Base-by-base conservation (phyloP, 2,329 filamentous ascomycete species). In the Plectosphaerella sp. region DNA sequence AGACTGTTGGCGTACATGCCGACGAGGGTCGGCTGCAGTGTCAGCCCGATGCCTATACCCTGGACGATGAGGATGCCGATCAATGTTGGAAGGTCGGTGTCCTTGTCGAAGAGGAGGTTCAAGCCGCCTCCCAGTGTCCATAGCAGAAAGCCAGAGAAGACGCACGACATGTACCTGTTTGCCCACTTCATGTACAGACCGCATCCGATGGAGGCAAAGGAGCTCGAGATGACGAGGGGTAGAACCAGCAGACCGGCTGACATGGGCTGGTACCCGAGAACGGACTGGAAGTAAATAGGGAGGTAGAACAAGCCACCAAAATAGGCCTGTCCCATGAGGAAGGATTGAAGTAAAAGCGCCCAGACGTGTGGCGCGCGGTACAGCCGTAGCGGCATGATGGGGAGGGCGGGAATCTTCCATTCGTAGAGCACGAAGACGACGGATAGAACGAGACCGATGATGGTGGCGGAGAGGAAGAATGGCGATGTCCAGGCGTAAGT, bases 1-100 rank as follows among this genome's bases (percentile, higher is more conserved):
- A 61, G 61, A 0, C 62, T 64, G 52, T 71, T 67, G 24, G 71
- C 69, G 39, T 71, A 66, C 48, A 71, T 58, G 2, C 64, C 70
- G 1, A 72, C 62, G 7, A 72, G 58, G 10, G 67, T 69, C 4
- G 70, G 68, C 52, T 72, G 70, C 39, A 72, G 57, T 1, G 63
- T 67, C 16, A 64, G 54, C 2, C 71, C 71, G 6, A 67, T 57
- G 5, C 68, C 68, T 4, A 61, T 55, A 6, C 71, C 71, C 6
- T 66, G 59, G 3, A 72, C 54, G 11, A 33, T 57, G 8, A 70
- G 61, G 18, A 63, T 62, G 15, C 59, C 59, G 15, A 67, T 59
- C 14, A 72, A 59, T 4, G 59, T 55, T 5, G 59, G 62, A 0
- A 67, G 51, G 0, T 50, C 50, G 1, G 66, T 67, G 5, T 58